These are phyloP conservation scores for Mycena citricolor DNA, from an alignment of 1,284 basidiomycete genomes.

Conservation along the genomic window DNA sequence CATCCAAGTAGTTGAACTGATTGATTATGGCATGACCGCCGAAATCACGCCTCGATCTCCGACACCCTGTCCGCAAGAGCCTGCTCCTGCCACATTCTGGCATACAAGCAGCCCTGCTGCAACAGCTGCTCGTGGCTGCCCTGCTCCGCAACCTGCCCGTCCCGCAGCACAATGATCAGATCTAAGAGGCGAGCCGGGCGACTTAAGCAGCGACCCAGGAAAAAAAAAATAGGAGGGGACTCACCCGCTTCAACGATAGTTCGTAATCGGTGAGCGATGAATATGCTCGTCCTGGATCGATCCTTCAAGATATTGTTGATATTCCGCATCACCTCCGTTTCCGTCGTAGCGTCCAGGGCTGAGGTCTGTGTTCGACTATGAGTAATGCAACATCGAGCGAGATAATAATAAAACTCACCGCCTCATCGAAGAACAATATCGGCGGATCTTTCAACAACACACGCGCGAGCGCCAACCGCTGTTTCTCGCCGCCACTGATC, in stretches of 20 bases:
- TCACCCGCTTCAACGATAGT: conserved; percentile 87
- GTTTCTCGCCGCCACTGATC: conserved; percentile 98
- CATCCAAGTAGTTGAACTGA: no score
- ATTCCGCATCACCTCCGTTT: conserved; percentile 93
- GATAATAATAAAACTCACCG: conserved; percentile 58
- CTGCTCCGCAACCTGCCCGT: conserved; percentile 85
- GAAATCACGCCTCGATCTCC: no score
- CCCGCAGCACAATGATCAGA: conserved; percentile 85
- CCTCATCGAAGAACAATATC: conserved; percentile 98
- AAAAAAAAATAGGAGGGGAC: conserved; percentile 26
- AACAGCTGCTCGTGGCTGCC: conserved; percentile 90
- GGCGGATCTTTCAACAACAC: conserved; percentile 92
- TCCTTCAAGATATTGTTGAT: conserved; percentile 81
- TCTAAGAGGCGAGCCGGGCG: conserved; percentile 45
- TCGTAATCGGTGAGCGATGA: conserved; percentile 89
- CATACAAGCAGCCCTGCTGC: conserved; percentile 71
- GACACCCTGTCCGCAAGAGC: conserved; percentile 46
- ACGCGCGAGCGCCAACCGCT: conserved; percentile 91
- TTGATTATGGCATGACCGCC: no score
- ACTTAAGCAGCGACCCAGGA: background rate
- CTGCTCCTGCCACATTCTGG: conserved; percentile 87
- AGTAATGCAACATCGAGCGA: conserved; percentile 4
- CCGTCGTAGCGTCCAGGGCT: conserved; percentile 91
- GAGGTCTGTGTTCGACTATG: conserved; percentile 64
- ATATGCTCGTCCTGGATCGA: conserved; percentile 86